Base-by-base conservation (phyloP, 257 asterid genomes). In the Solanum sejunctum region DNA sequence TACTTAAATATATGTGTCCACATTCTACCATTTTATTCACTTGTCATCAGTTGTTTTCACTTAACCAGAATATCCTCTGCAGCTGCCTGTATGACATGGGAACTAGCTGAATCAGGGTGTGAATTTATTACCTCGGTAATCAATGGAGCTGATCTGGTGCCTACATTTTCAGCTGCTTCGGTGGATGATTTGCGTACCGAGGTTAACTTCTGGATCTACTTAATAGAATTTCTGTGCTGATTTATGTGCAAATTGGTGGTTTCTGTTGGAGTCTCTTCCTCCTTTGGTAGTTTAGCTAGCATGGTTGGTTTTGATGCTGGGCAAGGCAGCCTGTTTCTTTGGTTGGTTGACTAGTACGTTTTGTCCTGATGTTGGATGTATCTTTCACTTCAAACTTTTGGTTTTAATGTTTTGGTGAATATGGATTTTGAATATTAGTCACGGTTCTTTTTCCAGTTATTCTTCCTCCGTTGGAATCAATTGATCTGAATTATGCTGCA, bases 21-120 rank as follows among this genome's bases (percentile, higher is more conserved):
- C 64, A 52, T 51, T 78, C 64, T 26, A 16, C 64, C 26, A 51
- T 26, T 52, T 15, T 78, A 26, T 52, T 78, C 82, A 8, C 82
- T 15, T 78, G 82, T 49, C 61, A 47, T 49, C 82, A 23, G 18
- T 51, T 0, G 60, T 21, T 41, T 7, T 80, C 73, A 81, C 64
- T 58, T 87, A 54, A 67, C 60, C 60, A 6, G 54, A 18, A 64
- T 84, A 45, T 90, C 81, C 36, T 82, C 41, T 91, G 87, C 94
- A 97, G 98, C 98, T 89, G 99, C 98, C 86, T 95, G 98, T 91
- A 94, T 97, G 98, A 95, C 98, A 20, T 97, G 99, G 99, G 98
- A 97, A 84, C 90, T 97, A 86, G 98, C 98, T 23, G 99, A 95
- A 86, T 97, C 98, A 1, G 98, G 98, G 85, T 90, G 87, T 83